Conservation (phyloP, 1,139 yeast genomes). For the Schwanniomyces etchellsii region DNA sequence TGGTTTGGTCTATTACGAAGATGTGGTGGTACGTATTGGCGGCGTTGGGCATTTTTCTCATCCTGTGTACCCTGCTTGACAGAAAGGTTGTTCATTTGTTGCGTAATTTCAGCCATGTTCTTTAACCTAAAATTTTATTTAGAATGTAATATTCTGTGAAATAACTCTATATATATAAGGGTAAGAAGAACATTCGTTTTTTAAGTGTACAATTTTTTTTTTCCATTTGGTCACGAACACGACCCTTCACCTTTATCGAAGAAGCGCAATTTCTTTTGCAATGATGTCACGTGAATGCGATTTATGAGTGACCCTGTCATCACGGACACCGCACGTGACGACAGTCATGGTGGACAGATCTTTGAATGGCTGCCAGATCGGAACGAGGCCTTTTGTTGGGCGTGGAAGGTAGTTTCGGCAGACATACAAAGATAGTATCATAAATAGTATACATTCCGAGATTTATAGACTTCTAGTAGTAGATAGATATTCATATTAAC, state of each 20-base stretch:
- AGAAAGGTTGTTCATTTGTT: constrained; percentile 40
- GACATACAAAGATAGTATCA: too few species aligned
- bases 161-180: constrained; percentile 3
- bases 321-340: too few species aligned
- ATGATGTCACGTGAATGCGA: not conserved
- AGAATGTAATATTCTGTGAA: not conserved
- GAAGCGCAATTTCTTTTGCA: constrained; percentile 1
- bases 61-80: constrained; percentile 19
- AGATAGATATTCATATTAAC: too few species aligned
- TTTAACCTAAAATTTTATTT: too few species aligned
- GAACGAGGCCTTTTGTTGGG: too few species aligned
- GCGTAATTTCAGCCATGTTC: constrained; percentile 37
- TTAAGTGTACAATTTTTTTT: constrained; percentile 5
- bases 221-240: constrained; percentile 3
- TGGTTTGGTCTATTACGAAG: constrained; percentile 36
- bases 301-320: too few species aligned
- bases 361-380: too few species aligned
- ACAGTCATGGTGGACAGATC: too few species aligned
- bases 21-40: constrained; percentile 68
- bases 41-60: constrained; percentile 11
- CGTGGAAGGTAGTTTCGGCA: too few species aligned
- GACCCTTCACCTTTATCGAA: constrained; percentile 3
- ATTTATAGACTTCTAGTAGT: too few species aligned
- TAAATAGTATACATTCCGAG: too few species aligned
- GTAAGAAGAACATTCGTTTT: constrained; percentile 5